Conservation (phyloP, 1,139 yeast genomes). For the Ogataea hybrid region DNA sequence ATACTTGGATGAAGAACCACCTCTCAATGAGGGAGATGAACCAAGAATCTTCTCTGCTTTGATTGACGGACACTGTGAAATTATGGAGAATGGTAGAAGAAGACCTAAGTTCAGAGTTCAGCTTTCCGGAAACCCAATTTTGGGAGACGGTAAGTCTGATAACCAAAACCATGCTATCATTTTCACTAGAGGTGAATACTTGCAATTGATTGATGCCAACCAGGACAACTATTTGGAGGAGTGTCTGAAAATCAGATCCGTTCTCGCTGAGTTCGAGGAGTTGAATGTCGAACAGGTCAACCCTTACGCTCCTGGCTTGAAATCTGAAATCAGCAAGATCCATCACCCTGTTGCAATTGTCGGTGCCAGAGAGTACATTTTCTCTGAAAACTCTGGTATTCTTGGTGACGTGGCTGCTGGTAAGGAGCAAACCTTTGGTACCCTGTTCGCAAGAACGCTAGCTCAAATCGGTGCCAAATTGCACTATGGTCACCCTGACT, state of each 20-base stretch:
- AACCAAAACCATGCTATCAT: constrained; percentile 96
- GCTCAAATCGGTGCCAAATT: constrained; percentile 99
- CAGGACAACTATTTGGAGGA: constrained; percentile 98
- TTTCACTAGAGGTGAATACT: constrained; percentile 98
- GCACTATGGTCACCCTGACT: constrained; percentile 99
- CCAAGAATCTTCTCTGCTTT: constrained; percentile 96
- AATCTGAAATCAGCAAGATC: constrained; percentile 36
- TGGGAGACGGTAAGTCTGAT: constrained; percentile 99
- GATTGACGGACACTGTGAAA: constrained; percentile 98
- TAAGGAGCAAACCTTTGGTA: constrained; percentile 99
- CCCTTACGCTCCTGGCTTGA: constrained; percentile 69
- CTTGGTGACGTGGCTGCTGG: constrained; percentile 99
- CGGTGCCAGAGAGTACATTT: constrained; percentile 99
- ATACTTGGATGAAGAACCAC: constrained; percentile 89
- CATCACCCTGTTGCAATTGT: constrained; percentile 92
- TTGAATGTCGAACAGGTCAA: constrained; percentile 81
- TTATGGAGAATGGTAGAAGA: constrained; percentile 96
- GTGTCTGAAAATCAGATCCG: constrained; percentile 96
- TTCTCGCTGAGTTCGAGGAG: constrained; percentile 97
- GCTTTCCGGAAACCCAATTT: constrained; percentile 96
- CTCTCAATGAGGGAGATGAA: constrained; percentile 88
- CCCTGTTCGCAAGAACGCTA: constrained; percentile 93
- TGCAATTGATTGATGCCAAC: constrained; percentile 97
- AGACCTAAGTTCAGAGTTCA: constrained; percentile 98
- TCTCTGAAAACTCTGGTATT: constrained; percentile 98